These are phyloP conservation scores for Alternaria panax DNA, from an alignment of 2,329 filamentous ascomycete genomes.

Conservation along the genomic window DNA sequence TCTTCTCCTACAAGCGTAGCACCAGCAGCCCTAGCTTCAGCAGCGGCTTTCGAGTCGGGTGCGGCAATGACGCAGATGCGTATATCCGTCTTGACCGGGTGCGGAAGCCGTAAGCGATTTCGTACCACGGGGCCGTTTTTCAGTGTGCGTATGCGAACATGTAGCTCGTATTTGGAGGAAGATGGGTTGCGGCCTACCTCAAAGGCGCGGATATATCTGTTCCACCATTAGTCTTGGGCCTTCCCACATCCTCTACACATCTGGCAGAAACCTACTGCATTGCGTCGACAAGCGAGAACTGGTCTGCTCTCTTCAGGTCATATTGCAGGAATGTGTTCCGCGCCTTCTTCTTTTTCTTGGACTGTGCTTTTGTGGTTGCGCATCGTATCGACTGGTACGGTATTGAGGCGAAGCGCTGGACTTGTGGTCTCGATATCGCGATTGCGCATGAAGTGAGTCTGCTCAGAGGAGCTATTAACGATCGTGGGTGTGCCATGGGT, in stretches of 20 bases:
- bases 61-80: slow-evolving; percentile 90
- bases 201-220: slow-evolving; percentile 85
- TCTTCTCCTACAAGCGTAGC: slow-evolving; percentile 87
- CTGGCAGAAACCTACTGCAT: slow-evolving; percentile 70
- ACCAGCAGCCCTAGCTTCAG: slow-evolving; percentile 77
- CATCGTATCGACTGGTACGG: slow-evolving; percentile 51
- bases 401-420: slow-evolving; percentile 35
- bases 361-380: slow-evolving; percentile 50
- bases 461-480: slow-evolving; percentile 45
- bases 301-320: slow-evolving; percentile 70
- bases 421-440: slow-evolving; percentile 23
- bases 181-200: slow-evolving; percentile 84
- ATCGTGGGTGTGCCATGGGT: slow-evolving; percentile 47
- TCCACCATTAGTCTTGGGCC: background rate
- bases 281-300: slow-evolving; percentile 87
- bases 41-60: slow-evolving; percentile 76
- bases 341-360: slow-evolving; percentile 65
- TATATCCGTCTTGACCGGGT: slow-evolving; percentile 87
- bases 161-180: slow-evolving; percentile 84
- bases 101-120: slow-evolving; percentile 85
- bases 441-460: slow-evolving; percentile 33
- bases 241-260: background rate
- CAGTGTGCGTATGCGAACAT: slow-evolving; percentile 80
- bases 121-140: slow-evolving; percentile 88
- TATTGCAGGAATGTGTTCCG: slow-evolving; percentile 70